phyloP scores from a whole-genome alignment of 2,329 filamentous ascomycete genomes.

The Exophiala spinifera region DNA sequence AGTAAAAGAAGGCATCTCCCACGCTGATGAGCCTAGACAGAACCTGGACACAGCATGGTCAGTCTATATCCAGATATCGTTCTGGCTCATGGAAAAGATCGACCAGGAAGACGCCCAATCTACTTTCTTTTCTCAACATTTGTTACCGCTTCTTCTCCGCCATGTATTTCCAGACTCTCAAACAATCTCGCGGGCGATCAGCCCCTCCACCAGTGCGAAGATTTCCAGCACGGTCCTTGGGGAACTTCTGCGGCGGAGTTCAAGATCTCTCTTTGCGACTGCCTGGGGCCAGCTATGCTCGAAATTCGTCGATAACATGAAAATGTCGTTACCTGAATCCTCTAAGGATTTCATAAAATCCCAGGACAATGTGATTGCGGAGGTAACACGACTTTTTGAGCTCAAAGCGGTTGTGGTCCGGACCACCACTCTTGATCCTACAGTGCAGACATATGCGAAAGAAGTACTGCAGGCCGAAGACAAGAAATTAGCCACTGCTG shows the following conservation, averaged over 20 bases:
- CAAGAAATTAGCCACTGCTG: constrained; percentile 41
- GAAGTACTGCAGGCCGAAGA: constrained; percentile 18
- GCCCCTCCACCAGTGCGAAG: constrained; percentile 35
- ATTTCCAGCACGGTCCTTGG: constrained; percentile 42
- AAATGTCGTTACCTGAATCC: constrained; percentile 74
- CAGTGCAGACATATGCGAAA: constrained; percentile 7
- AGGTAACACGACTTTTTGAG: constrained; percentile 66
- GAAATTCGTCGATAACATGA: constrained; percentile 63
- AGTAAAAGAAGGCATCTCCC: constrained; percentile 67
- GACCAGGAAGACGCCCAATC: constrained; percentile 47
- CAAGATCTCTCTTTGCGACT: constrained; percentile 45
- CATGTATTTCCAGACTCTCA: constrained; percentile 51
- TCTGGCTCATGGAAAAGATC: constrained; percentile 51
- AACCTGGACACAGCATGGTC: constrained; percentile 30
- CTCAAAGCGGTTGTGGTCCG: constrained; percentile 40
- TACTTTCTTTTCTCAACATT: constrained; percentile 45
- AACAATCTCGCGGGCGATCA: constrained; percentile 51
- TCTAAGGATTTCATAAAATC: constrained; percentile 73
- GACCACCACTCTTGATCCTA: not conserved
- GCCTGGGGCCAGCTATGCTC: constrained; percentile 64
- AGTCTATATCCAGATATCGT: constrained; percentile 66
- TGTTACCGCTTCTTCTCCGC: constrained; percentile 53
- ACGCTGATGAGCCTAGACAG: constrained; percentile 64
- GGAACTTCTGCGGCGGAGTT: constrained; percentile 36
- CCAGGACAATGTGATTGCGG: constrained; percentile 64